Conservation (phyloP, 2,329 filamentous ascomycete species). For the Aspergillus melleus region DNA sequence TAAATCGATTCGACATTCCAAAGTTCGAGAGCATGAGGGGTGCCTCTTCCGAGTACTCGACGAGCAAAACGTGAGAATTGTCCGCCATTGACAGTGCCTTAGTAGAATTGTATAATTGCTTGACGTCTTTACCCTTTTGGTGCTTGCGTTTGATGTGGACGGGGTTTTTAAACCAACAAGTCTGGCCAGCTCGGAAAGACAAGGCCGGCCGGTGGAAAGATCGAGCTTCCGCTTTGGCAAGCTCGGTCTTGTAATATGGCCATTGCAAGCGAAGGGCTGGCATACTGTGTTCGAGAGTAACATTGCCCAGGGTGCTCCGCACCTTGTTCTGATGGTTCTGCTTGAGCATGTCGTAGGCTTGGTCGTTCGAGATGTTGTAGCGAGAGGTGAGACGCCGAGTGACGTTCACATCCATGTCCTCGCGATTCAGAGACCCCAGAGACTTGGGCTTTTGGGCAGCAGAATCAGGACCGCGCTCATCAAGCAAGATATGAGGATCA, state of each 20-base stretch:
- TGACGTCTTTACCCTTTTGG: constrained; percentile 74
- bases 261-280: constrained; percentile 88
- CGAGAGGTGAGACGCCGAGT: constrained; percentile 73
- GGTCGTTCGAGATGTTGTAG: constrained; percentile 96
- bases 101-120: constrained; percentile 75
- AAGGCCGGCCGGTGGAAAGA: constrained; percentile 83
- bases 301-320: constrained; percentile 83
- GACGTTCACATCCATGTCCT: constrained; percentile 69
- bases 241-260: constrained; percentile 91
- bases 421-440: constrained; percentile 34
- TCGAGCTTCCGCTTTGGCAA: constrained; percentile 69
- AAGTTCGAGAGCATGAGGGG: constrained; percentile 92
- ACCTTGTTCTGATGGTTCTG: constrained; percentile 97
- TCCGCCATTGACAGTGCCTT: constrained; percentile 84
- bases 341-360: constrained; percentile 92
- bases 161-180: constrained; percentile 72
- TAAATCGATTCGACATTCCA: constrained; percentile 92
- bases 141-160: constrained; percentile 76
- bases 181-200: constrained; percentile 68
- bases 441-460: constrained; percentile 54
- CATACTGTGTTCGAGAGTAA: constrained; percentile 91
- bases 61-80: constrained; percentile 81
- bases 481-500: constrained; percentile 82
- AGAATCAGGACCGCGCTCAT: constrained; percentile 68
- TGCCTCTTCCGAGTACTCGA: constrained; percentile 95